Evolutionary conservation across 1,139 yeast species (phyloP).

Genomic region (Candida sanyaensis): DNA sequence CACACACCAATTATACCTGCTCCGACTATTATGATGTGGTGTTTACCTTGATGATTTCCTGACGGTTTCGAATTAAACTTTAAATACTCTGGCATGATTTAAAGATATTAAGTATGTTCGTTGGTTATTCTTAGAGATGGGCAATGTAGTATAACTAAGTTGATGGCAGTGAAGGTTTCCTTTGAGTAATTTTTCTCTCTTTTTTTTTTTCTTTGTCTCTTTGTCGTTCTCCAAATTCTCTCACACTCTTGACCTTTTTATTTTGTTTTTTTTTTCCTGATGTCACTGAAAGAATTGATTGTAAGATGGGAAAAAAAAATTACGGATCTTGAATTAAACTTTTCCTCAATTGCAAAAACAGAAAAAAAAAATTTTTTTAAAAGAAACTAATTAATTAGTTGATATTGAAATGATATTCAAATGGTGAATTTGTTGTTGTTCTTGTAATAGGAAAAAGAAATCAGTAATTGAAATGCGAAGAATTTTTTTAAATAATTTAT

Average conservation of each 20-base stretch:
- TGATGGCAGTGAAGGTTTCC: neutral
- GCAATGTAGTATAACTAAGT: neutral
- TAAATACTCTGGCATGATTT: conserved; percentile 36
- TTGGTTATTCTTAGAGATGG: neutral
- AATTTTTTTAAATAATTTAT: neutral
- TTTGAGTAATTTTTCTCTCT: conserved; percentile 1
- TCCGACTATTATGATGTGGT: conserved; percentile 77
- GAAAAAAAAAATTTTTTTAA: neutral
- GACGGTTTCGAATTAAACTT: conserved; percentile 49
- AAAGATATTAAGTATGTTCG: neutral
- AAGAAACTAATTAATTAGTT: neutral
- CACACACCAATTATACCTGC: conserved; percentile 98
- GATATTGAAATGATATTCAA: neutral
- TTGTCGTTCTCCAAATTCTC: neutral
- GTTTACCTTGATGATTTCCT: conserved; percentile 59
- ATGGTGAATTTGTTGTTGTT: neutral
- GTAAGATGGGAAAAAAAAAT: neutral
- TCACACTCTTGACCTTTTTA: neutral
- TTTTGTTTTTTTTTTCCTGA: conserved; percentile 1
- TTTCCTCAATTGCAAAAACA: neutral
- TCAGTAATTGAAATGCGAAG: neutral
- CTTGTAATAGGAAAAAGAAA: neutral
- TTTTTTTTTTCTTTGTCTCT: neutral
- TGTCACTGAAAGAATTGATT: neutral
- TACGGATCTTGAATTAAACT: neutral